Evolutionary conservation across 2,329 filamentous ascomycete genomes (phyloP), one percentile per base, ranked within the genome.

Genomic region (Cordyceps cicadae): DNA sequence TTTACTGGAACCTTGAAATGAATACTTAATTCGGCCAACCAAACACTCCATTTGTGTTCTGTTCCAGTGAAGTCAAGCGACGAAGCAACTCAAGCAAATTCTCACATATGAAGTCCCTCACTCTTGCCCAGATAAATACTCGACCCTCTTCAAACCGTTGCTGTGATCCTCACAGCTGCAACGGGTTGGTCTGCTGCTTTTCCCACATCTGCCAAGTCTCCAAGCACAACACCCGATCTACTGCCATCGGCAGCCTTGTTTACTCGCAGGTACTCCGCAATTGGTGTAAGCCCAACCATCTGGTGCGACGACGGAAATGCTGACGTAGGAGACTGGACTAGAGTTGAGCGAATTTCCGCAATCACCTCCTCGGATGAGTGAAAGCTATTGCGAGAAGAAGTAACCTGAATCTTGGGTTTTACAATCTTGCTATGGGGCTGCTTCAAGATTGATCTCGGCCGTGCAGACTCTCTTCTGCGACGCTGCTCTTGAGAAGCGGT

Each of bases 401-500:
- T 8, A 32, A 21, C 19, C 15, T n/a, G 26, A 15, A 12, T 12
- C 21, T 49, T 49, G 1, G n/a, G 24, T 37, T 5, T 32, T 12
- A 26, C 2, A 63, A 60, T n/a, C 57, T 37, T 51, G 53, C 39
- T 9, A 59, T 63, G n/a, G 60, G 32, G 37, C n/a, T 32, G 29
- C 49, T 74, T 75, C 34, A 77, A 54, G 29, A 76, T 76, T 1
- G 75, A 71, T 1, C 69, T 71, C 6, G 71, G 69, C 15, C 64
- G 63, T 5, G 48, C 62, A 3, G 66, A 65, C 54, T 69, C 70
- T 39, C 75, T 67, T 32, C 75, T 70, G 24, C 70, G 69, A 14
- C 65, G 63, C 62, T 75, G 71, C 62, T 77, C 75, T 52, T 76
- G 70, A 51, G 69, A 63, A 37, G 75, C 60, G 0, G 74, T 74